Conservation (phyloP, 2,329 filamentous ascomycete genomes). For the Aspergillus vadensis region DNA sequence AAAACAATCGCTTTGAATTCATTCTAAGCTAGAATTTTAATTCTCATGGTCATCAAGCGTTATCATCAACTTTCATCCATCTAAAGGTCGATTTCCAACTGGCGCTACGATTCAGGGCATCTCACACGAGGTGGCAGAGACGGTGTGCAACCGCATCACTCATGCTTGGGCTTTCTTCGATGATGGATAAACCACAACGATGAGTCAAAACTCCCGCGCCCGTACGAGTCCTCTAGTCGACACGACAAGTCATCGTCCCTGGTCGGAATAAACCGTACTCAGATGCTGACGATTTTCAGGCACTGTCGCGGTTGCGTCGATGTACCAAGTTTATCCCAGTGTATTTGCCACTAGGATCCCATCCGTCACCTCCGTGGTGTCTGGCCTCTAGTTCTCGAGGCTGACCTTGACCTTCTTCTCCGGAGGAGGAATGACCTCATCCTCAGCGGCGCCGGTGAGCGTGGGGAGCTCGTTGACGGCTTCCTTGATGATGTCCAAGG, state of each 20-base stretch:
- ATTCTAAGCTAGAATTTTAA: neutral
- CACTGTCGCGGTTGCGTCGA: neutral
- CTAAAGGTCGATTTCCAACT: neutral
- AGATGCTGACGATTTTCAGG: constrained; percentile 1
- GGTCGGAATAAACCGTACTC: neutral
- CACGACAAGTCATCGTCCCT: neutral
- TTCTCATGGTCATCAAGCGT: neutral
- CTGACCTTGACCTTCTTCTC: constrained; percentile 65
- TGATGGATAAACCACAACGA: neutral
- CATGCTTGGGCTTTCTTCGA: neutral
- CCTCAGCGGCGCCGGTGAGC: constrained; percentile 59
- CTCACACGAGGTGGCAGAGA: neutral
- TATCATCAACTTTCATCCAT: neutral
- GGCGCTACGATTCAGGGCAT: neutral
- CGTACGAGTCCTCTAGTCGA: neutral
- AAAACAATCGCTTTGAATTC: neutral
- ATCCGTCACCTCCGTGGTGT: neutral
- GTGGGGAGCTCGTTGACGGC: constrained; percentile 78
- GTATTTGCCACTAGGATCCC: neutral
- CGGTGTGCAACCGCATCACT: neutral
- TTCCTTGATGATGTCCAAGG: constrained; percentile 77
- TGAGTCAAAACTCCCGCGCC: neutral
- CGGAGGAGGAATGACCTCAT: constrained; percentile 57
- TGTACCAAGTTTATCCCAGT: neutral
- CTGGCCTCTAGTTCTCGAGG: constrained; percentile 54